phyloP scores from a whole-genome alignment of 345 rosid species.

The Lenwebbia sp. region DNA sequence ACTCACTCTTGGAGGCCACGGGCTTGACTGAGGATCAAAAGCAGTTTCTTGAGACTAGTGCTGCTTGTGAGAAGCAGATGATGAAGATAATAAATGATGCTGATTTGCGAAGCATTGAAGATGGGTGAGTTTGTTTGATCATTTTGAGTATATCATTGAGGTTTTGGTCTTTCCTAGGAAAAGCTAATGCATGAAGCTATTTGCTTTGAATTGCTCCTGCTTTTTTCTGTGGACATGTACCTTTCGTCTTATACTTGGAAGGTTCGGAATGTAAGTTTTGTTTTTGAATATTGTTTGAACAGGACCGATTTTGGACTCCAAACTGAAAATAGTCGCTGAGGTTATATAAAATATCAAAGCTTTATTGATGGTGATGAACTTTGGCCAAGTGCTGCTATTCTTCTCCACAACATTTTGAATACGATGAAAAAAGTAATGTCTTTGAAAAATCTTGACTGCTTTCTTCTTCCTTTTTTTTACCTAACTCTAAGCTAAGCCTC shows the following conservation, averaged over 20 bases:
- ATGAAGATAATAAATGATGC: constrained; percentile 48
- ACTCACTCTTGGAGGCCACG: constrained; percentile 66
- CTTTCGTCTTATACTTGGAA: background rate
- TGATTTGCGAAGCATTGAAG: constrained; percentile 64
- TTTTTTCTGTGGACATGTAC: background rate
- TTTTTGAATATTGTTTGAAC: background rate
- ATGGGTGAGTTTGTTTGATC: constrained; percentile 42
- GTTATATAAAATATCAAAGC: background rate
- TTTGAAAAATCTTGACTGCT: background rate
- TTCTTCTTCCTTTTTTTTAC: background rate
- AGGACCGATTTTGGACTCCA: background rate
- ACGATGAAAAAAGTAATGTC: background rate
- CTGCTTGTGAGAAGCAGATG: constrained; percentile 88
- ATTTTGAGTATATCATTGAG: background rate
- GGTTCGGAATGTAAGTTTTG: background rate
- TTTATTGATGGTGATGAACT: background rate
- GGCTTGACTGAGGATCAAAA: constrained; percentile 73
- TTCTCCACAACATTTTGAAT: background rate
- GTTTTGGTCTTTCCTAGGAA: background rate
- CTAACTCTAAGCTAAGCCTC: background rate
- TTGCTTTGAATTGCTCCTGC: background rate
- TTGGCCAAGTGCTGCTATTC: background rate
- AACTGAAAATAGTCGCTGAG: background rate
- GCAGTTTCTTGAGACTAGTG: constrained; percentile 74
- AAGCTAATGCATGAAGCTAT: background rate